These are phyloP conservation scores for Hortaea werneckii DNA, from an alignment of 2,329 filamentous ascomycete species.

Conservation along the genomic window DNA sequence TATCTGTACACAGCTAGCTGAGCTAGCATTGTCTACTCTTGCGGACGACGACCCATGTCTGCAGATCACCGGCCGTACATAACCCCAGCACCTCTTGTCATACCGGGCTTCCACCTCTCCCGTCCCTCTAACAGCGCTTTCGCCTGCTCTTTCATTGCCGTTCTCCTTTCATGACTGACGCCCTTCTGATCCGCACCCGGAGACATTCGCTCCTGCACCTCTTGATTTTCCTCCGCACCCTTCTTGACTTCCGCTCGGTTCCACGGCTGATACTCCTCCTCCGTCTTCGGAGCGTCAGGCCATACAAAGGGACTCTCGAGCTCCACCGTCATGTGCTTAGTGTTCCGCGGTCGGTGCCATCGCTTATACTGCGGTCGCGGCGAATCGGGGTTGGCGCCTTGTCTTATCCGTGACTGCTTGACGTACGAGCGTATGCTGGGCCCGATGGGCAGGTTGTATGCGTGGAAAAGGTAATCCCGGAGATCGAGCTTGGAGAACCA, in stretches of 20 bases:
- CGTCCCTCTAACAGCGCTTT: conserved; percentile 51
- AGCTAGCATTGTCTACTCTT: too few species aligned
- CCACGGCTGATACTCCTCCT: conserved; percentile 43
- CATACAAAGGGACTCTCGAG: conserved; percentile 80
- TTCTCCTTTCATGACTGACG: conserved; percentile 32
- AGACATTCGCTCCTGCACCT: conserved; percentile 26
- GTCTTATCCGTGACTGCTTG: conserved; percentile 55
- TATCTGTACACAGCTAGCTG: not conserved
- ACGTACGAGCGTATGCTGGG: conserved; percentile 69
- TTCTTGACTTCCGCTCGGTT: conserved; percentile 17
- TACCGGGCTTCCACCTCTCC: conserved; percentile 44
- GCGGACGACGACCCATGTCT: too few species aligned
- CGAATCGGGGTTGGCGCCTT: conserved; percentile 27
- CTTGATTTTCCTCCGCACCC: conserved; percentile 29
- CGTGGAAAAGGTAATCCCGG: conserved; percentile 84
- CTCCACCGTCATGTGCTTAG: conserved; percentile 94
- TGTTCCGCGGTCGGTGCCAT: conserved; percentile 59
- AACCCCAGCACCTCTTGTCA: not conserved
- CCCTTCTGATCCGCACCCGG: conserved; percentile 27
- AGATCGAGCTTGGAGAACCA: conserved; percentile 94
- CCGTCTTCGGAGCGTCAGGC: conserved; percentile 54
- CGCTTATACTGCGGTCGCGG: conserved; percentile 24
- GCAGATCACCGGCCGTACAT: not conserved
- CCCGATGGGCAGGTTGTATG: conserved; percentile 62
- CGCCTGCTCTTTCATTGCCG: conserved; percentile 49